These are phyloP conservation scores for Chlamydomonas applanata DNA, from an alignment of 139 green algal genomes.

Conservation along the genomic window DNA sequence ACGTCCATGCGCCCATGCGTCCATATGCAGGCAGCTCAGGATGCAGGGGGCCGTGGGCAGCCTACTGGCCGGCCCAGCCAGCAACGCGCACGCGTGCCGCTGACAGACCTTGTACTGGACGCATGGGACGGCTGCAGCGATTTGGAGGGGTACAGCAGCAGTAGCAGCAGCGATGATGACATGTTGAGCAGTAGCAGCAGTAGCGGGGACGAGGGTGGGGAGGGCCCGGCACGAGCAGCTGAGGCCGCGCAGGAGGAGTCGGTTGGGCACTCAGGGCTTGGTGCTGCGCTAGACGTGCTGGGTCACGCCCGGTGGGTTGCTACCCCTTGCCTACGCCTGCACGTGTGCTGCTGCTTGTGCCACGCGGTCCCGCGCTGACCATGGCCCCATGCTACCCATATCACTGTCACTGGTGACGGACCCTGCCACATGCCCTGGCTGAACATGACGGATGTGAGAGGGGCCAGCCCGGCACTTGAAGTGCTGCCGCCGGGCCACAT, in stretches of 20 bases:
- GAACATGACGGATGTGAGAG: too few species aligned
- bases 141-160: background rate
- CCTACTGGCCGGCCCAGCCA: background rate
- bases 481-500: too few species aligned
- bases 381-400: too few species aligned
- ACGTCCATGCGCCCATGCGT: background rate
- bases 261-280: background rate
- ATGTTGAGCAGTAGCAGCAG: background rate
- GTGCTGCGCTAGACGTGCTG: too few species aligned
- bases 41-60: background rate
- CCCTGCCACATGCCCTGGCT: too few species aligned
- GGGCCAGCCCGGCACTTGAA: too few species aligned
- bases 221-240: background rate
- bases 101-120: background rate
- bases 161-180: constrained; percentile 1
- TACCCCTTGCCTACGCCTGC: too few species aligned
- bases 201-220: background rate
- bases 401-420: too few species aligned
- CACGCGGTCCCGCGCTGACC: too few species aligned
- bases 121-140: constrained; percentile 10
- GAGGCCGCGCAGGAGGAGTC: constrained; percentile 15
- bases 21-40: background rate
- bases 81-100: background rate
- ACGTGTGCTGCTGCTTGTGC: too few species aligned
- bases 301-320: too few species aligned